Evolutionary conservation across 441 rosid genomes (phyloP).

Genomic region (Populus hybrid): DNA sequence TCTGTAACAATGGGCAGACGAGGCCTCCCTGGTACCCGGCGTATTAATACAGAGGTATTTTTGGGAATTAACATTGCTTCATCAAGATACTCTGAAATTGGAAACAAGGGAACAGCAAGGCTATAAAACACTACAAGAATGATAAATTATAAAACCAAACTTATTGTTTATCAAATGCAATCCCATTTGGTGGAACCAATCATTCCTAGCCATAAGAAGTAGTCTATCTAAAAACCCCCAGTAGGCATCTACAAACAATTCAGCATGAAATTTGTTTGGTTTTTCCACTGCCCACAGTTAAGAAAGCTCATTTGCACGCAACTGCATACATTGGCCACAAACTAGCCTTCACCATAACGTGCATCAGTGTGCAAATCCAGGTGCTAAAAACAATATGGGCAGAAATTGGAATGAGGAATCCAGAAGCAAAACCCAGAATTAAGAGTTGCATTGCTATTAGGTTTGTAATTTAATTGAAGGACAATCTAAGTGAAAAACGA

Average conservation of each 20-base stretch:
- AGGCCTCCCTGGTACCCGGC: constrained; percentile 97
- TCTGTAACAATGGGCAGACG: constrained; percentile 90
- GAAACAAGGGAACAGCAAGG: constrained; percentile 46
- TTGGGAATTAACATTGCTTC: constrained; percentile 95
- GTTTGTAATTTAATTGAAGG: neutral
- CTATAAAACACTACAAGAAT: constrained; percentile 43
- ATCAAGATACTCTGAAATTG: constrained; percentile 96
- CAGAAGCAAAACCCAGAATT: constrained; percentile 15
- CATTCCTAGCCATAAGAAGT: constrained; percentile 8
- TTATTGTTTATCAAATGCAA: constrained; percentile 8
- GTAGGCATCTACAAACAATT: too few species aligned
- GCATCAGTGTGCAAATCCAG: constrained; percentile 2
- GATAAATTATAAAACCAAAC: constrained; percentile 8
- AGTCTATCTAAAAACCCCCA: constrained; percentile 10
- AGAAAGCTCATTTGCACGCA: neutral
- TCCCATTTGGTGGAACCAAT: neutral
- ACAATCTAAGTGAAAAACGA: neutral
- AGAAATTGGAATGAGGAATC: neutral
- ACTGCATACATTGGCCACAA: neutral
- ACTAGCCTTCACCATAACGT: neutral
- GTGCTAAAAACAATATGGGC: neutral
- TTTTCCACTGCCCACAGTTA: neutral
- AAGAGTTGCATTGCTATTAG: constrained; percentile 1
- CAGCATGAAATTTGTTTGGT: neutral
- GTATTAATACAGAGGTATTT: constrained; percentile 93